Evolutionary conservation across 371 early-diverging fungal species (phyloP).

Genomic region (Mucor sp.): DNA sequence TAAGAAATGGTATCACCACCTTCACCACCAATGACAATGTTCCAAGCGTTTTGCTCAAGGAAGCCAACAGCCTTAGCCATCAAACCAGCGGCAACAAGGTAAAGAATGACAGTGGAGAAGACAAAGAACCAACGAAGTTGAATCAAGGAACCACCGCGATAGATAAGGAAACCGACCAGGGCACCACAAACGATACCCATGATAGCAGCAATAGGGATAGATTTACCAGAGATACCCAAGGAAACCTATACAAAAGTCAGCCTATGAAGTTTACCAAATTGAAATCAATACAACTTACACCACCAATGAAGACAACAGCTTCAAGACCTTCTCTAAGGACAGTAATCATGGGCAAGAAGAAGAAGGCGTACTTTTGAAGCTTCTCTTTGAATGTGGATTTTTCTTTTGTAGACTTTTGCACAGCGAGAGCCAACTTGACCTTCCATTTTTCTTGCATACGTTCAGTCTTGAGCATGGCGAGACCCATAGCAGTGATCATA

Average conservation of each 20-base stretch:
- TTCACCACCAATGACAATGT: slow-evolving; percentile 56
- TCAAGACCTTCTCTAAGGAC: slow-evolving; percentile 84
- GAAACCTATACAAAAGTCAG: slow-evolving; percentile 39
- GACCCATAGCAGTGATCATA: slow-evolving; percentile 70
- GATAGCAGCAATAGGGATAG: slow-evolving; percentile 80
- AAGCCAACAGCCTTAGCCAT: slow-evolving; percentile 57
- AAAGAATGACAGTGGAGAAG: slow-evolving; percentile 67
- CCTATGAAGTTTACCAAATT: neutral
- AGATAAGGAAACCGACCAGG: slow-evolving; percentile 69
- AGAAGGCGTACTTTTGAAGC: slow-evolving; percentile 60
- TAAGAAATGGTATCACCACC: slow-evolving; percentile 40
- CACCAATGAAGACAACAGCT: slow-evolving; percentile 80
- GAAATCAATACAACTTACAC: slow-evolving; percentile 47
- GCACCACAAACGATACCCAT: slow-evolving; percentile 69
- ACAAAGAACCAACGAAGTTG: slow-evolving; percentile 78
- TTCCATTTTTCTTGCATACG: slow-evolving; percentile 77
- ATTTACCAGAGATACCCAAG: slow-evolving; percentile 58
- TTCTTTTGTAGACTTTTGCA: slow-evolving; percentile 33
- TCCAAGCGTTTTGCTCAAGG: slow-evolving; percentile 64
- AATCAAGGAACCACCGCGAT: slow-evolving; percentile 68
- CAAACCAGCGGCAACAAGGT: slow-evolving; percentile 81
- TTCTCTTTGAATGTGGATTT: slow-evolving; percentile 24
- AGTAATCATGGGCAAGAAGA: slow-evolving; percentile 77
- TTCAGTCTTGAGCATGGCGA: slow-evolving; percentile 73
- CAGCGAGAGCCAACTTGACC: slow-evolving; percentile 56